Evolutionary conservation across 495 filamentous ascomycete species (phyloP), one percentile per base, ranked within the genome.

Genomic region (Halenospora varia): DNA sequence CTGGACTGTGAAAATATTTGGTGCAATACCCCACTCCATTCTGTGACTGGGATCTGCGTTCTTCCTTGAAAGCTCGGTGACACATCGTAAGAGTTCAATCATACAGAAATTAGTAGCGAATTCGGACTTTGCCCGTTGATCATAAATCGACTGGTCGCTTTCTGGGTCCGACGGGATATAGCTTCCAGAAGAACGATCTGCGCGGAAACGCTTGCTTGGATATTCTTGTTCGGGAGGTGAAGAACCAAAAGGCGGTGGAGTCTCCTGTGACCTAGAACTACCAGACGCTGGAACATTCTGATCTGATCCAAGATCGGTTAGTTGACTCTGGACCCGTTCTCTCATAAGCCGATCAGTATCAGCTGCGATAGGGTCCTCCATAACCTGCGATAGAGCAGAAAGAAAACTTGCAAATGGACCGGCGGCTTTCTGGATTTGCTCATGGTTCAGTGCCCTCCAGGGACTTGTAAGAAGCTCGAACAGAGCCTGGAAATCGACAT

Each of bases 121-220:
- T 25, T 48, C 53, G 11, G 53, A 56, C 23, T 56, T 56, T 23
- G 35, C 44, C 44, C 40, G 23, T 17, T 49, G 29, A 29, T 56
- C 44, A 48, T 56, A 26, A 48, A 13, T 56, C 24, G 53, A 56
- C 23, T 56, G 53, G 44, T 56, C 53, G 25, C 26, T 48, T 25
- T 56, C 15, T 35, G 29, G 29, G 20, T 48, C 44, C 4, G 53
- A 56, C 8, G 53, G 53, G 3, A 18, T 3, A 39, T 56, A 56
- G 25, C 49, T 52, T 24, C 25, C 25, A 26, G 49, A 52, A 52
- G 49, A 52, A 18, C 49, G 23, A 18, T 52, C 29, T 35, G 29
- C 29, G 29, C 29, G 29, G 29, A 35, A 35, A 35, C 29, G 29
- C 29, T 51, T 50, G 47, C 44, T 59, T 53, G 52, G 56, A 57